Evolutionary conservation across 805 yeast genomes (phyloP).

Genomic region (Candida piceae): DNA sequence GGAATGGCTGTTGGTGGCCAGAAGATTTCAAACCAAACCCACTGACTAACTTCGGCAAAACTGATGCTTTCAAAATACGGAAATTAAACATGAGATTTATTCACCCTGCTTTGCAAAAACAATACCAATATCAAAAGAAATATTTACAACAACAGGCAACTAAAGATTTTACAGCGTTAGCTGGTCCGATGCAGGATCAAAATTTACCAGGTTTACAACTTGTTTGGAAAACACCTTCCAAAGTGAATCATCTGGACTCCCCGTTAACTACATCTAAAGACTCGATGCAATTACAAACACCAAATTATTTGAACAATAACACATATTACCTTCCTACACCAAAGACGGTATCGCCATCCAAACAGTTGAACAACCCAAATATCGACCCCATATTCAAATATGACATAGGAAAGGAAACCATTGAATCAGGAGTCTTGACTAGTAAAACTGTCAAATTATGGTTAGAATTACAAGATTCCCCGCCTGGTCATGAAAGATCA

Average conservation of each 20-base stretch:
- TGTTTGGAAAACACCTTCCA: constrained; percentile 6
- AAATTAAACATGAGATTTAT: constrained; percentile 13
- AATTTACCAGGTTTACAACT: constrained; percentile 10
- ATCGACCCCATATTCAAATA: constrained; percentile 26
- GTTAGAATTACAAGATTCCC: constrained; percentile 32
- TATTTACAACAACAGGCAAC: constrained; percentile 17
- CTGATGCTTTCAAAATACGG: constrained; percentile 18
- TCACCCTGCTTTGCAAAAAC: constrained; percentile 22
- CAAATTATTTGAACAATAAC: neutral
- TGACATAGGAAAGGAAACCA: constrained; percentile 21
- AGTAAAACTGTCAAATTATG: constrained; percentile 25
- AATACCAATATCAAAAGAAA: constrained; percentile 18
- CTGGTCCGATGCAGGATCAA: constrained; percentile 10
- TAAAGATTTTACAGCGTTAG: constrained; percentile 21
- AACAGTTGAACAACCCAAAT: constrained; percentile 17
- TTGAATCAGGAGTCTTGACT: constrained; percentile 11
- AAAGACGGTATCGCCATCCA: constrained; percentile 15
- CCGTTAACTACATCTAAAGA: too few species aligned
- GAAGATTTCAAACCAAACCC: constrained; percentile 34
- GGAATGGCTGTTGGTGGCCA: constrained; percentile 29
- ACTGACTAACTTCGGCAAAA: constrained; percentile 14
- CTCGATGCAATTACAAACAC: too few species aligned
- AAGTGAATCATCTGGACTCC: neutral
- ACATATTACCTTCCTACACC: constrained; percentile 18
- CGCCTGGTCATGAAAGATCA: constrained; percentile 55